Evolutionary conservation across 2,329 filamentous ascomycete genomes (phyloP), one percentile per base, ranked within the genome.

Genomic region (Cadophora sp.): DNA sequence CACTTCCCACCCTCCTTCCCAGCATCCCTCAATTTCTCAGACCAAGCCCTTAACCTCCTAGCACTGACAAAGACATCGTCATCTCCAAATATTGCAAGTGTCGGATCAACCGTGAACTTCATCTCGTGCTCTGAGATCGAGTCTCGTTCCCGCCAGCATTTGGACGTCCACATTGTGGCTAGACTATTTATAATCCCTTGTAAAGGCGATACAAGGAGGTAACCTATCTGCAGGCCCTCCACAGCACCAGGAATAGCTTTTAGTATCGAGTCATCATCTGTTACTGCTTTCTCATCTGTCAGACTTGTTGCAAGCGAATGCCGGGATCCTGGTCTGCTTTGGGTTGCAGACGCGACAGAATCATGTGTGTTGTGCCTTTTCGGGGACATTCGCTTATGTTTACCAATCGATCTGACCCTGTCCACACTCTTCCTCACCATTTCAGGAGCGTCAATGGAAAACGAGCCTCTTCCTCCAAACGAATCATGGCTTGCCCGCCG

Each of bases 41-140:
- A 82, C 94, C 94, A 97, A 0, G 83, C 80, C 12, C 86, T 84
- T 73, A 94, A 82, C 77, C 87, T 92, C 67, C 83, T 85, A 3
- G 82, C 82, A 0, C 89, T 86, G 1, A 92, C 89, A 72, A 97
- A 97, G 0, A 85, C 80, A 78, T 98, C 94, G 4, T 86, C 83
- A 62, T 90, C 87, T 1, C 94, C 95, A 75, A 90, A 97, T 0
- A 97, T 79, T 0, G 88, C 89, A 40, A 97, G 78, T 0, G 91
- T 91, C 0, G 84, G 83, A 73, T 89, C 84, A 1, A 80, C 77
- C 1, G 87, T 79, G 60, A 92, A 80, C 74, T 91, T 89, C 62
- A 80, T 79, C 66, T 89, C 86, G 5, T 73, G 71, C 9, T 74
- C 73, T 1, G 1, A 27, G 74, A 78, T 29, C 72, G 76, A 1